Evolutionary conservation across 495 filamentous ascomycete species (phyloP), one percentile per base, ranked within the genome.

Genomic region (Penicillium pulvis): DNA sequence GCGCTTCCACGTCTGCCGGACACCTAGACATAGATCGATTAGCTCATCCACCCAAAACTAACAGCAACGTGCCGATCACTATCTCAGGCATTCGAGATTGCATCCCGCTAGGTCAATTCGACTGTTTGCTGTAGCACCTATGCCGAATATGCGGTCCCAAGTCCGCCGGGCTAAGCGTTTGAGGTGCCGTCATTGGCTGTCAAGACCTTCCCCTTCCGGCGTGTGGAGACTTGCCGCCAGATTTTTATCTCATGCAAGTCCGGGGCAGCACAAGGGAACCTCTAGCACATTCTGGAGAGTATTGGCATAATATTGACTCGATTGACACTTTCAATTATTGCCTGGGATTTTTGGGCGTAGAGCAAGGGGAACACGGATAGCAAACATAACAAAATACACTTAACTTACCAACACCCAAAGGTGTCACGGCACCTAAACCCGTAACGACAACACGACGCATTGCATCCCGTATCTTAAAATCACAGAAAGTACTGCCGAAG

Each of bases 391-490:
- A 41, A 41, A 17, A 41, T 41, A 41, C 39, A n/a, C 31, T 33
- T 20, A 14, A 71, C 77, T 66, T 59, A 89, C 87, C 93, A 41
- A 96, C 84, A 53, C 90, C 93, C 20, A 98, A 80, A 47, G 94
- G 94, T 52, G 94, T 96, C 53, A 98, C 85, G 64, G 91, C 90
- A 43, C 94, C 94, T 51, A 98, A 80, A 68, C 94, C 94, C 46
- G 94, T 98, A 64, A 98, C 88, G 65, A 97, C 94, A 64, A 98
- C 94, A 63, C 91, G 87, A 74, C 93, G 88, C 93, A 96, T 94
- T 64, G 71, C 79, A 83, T 81, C 48, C 14, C 24, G 23, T n/a
- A 33, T 14, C 16, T 14, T n/a, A 17, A 16, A 31, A 49, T 30
- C 19, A 16, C 16, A 17, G 26, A 31, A n/a, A 49, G 46, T 8